A percentile compares a stretch with the other conserved stretches of the same genome.
Conservation (phyloP, 768 basidiomycete genomes). For the Russula virescens region DNA sequence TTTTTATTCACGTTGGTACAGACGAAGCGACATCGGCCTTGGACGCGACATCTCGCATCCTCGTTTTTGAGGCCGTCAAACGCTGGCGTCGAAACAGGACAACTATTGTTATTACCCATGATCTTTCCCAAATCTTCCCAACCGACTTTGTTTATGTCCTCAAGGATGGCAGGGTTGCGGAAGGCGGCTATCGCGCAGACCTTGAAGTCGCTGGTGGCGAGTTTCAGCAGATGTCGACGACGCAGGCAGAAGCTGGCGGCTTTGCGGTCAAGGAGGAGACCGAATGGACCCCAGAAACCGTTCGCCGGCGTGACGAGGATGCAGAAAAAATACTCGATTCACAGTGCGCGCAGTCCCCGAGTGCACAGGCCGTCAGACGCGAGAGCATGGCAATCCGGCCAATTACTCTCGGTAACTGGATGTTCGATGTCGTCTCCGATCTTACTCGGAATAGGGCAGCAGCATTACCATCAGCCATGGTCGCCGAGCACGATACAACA, state of each 20-base stretch:
- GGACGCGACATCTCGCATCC: slow-evolving; percentile 79
- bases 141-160: slow-evolving; percentile 92
- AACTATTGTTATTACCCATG: slow-evolving; percentile 94
- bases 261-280: slow-evolving; percentile 38
- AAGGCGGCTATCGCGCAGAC: slow-evolving; percentile 83
- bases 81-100: slow-evolving; percentile 72
- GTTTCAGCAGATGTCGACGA: slow-evolving; percentile 63
- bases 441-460: slow-evolving; percentile 38
- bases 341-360: slow-evolving; percentile 35
- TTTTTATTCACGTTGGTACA: slow-evolving; percentile 29
- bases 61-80: slow-evolving; percentile 72
- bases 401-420: slow-evolving; percentile 70
- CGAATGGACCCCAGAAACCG: slow-evolving; percentile 25
- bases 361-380: slow-evolving; percentile 32
- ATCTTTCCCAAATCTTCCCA: slow-evolving; percentile 71
- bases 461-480: slow-evolving; percentile 28
- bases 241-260: slow-evolving; percentile 50
- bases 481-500: slow-evolving; percentile 27
- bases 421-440: slow-evolving; percentile 74
- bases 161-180: slow-evolving; percentile 69
- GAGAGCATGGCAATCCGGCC: slow-evolving; percentile 49
- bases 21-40: slow-evolving; percentile 81
- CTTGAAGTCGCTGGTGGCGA: slow-evolving; percentile 61
- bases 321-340: slow-evolving; percentile 45
- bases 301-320: slow-evolving; percentile 35